Evolutionary conservation across 2,329 filamentous ascomycete species (phyloP).

Genomic region (Calycina herbarum): DNA sequence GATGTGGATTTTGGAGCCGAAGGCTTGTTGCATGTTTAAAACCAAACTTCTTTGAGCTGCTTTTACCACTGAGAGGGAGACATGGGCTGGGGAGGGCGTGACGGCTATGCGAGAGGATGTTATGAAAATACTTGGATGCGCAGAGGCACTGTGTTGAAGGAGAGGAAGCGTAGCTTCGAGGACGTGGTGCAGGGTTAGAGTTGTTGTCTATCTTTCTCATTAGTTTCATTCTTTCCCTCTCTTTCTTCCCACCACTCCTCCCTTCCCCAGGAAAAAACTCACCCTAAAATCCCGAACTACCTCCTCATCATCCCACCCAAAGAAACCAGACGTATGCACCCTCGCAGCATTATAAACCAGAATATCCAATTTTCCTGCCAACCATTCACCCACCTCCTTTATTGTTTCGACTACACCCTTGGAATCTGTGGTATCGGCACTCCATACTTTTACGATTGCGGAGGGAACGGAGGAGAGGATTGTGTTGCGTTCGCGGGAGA

Average conservation of each 20-base stretch:
- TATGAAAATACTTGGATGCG: slow-evolving; percentile 7
- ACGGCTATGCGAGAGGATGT: slow-evolving; percentile 4
- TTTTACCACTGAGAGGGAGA: slow-evolving; percentile 4
- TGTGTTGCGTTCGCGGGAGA: background rate
- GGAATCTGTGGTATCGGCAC: background rate
- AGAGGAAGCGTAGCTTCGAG: background rate
- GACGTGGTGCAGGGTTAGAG: background rate
- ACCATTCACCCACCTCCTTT: background rate
- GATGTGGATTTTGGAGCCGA: background rate
- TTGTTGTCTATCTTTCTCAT: slow-evolving; percentile 3
- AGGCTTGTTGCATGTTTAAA: background rate
- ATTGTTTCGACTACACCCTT: background rate
- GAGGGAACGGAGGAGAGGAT: background rate
- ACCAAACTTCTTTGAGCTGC: slow-evolving; percentile 7
- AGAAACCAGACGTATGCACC: background rate
- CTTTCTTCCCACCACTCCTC: background rate
- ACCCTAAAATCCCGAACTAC: slow-evolving; percentile 5
- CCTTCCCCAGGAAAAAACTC: background rate
- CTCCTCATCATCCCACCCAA: background rate
- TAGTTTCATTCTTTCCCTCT: background rate
- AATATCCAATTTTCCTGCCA: slow-evolving; percentile 1
- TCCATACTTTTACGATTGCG: background rate
- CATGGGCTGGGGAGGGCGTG: background rate
- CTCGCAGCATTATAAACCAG: slow-evolving; percentile 10
- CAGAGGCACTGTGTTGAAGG: background rate